These are phyloP conservation scores for Syzygium jambos DNA, from an alignment of 345 rosid species.

Conservation along the genomic window DNA sequence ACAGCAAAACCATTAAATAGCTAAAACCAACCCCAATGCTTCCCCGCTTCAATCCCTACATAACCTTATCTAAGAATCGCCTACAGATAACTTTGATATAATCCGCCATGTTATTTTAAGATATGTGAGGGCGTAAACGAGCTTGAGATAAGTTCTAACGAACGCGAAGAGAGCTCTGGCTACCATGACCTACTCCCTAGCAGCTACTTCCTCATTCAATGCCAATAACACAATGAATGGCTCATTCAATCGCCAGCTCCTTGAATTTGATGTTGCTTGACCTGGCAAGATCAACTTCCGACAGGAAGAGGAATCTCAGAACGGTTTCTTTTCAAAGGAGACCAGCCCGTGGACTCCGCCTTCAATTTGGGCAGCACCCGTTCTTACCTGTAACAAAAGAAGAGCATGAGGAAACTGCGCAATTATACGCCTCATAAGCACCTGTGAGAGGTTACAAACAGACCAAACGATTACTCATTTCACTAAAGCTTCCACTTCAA, in stretches of 20 bases:
- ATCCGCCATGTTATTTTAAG: not conserved
- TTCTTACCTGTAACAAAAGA: conserved; percentile 42
- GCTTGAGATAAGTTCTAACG: not conserved
- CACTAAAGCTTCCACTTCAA: not conserved
- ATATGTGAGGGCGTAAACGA: not conserved
- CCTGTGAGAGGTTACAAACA: not conserved
- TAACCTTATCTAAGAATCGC: not conserved
- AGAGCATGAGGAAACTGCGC: not conserved
- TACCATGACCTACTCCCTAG: not conserved
- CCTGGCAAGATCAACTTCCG: not conserved
- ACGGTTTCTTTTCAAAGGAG: conserved; percentile 66
- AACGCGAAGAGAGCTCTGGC: not conserved
- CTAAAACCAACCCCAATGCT: not conserved
- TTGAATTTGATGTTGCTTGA: not conserved
- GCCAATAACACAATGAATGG: not conserved
- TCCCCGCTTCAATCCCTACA: not conserved
- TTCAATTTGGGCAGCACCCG: conserved; percentile 93
- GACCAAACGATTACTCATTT: not conserved
- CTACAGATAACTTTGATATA: not conserved
- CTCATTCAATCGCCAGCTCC: not conserved
- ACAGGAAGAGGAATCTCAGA: conserved; percentile 15
- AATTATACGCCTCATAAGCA: not conserved
- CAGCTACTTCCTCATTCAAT: not conserved
- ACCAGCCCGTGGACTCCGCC: conserved; percentile 82
- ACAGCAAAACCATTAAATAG: not conserved